phyloP scores from a whole-genome alignment of 306 rosid species.

The Glycyrrhiza uralensis region DNA sequence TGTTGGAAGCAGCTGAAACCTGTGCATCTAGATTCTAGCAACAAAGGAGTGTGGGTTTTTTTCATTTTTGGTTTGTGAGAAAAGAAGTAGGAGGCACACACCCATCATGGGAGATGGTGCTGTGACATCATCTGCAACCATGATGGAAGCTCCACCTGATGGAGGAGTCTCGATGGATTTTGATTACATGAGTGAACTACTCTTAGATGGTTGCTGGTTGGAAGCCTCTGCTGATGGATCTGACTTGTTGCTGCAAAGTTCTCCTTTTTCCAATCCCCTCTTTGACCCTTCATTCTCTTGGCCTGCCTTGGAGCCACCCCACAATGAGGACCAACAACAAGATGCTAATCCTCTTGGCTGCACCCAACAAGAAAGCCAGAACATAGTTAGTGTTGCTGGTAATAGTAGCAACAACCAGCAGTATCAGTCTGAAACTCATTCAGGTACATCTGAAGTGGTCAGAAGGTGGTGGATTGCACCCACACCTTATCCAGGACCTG shows the following conservation, averaged over 20 bases:
- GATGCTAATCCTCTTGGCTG: conserved; percentile 16
- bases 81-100: conserved; percentile 1
- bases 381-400: conserved; percentile 27
- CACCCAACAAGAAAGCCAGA: conserved; percentile 14
- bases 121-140: conserved; percentile 51
- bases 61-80: conserved; percentile 13
- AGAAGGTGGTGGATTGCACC: conserved; percentile 69
- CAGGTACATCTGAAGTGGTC: conserved; percentile 35
- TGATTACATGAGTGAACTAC: conserved; percentile 77
- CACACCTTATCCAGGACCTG: conserved; percentile 30
- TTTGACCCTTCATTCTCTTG: conserved; percentile 58
- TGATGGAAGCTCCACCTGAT: conserved; percentile 53
- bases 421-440: conserved; percentile 36
- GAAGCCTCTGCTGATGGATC: conserved; percentile 67
- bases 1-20: conserved; percentile 23
- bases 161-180: conserved; percentile 64
- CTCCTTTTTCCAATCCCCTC: conserved; percentile 46
- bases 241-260: conserved; percentile 51
- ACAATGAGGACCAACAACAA: conserved; percentile 29
- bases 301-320: conserved; percentile 49
- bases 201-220: conserved; percentile 81
- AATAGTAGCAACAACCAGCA: conserved; percentile 10
- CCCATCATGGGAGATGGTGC: conserved; percentile 62
- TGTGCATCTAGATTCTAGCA: neutral
- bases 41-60: neutral